Base-by-base conservation (phyloP, 192 early-diverging fungal genomes). In the Backusella parvicylindrica region DNA sequence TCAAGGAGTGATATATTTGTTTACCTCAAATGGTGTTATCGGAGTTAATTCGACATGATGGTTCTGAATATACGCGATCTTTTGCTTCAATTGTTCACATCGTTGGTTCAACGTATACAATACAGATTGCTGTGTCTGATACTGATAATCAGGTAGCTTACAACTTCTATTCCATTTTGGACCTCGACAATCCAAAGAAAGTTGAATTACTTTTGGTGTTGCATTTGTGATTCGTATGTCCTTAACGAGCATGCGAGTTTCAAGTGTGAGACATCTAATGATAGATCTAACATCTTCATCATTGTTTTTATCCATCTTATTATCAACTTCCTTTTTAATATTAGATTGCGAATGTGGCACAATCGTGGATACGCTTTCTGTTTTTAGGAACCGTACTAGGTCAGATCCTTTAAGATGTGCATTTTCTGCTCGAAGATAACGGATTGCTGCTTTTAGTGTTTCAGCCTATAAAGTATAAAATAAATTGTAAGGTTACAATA, bases 351-450 rank as follows among this genome's bases (percentile, higher is more conserved):
- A 28, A 35, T n/a, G 64, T 31, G 31, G 30, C n/a, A 66, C 33
- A 66, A 36, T 31, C 64, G 23, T 66, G 9, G 64, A 72, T n/a
- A 71, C 18, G n/a, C 49, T 16, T 5, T 77, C 74, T 31, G 85
- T 49, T 32, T 83, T 74, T 9, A 88, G 75, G 21, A 77, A 78
- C 47, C 73, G 40, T 75, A 88, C 70, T 1, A 89, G 78, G 23
- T 86, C 86, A 26, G 82, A 79, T 7, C 88, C 87, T 70, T 94
- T 95, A 75, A 98, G 74, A 9, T 91, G 89, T 28, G 92, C 86
- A 81, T 96, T 96, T 77, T 98, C 96, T 64, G 86, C 84, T 35
- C 94, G 91, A 73, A 96, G 64, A 75, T 88, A 95, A 15, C 89
- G 83, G 38, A 96, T 72, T 2, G 94, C 92, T 32, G 90, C 86